Evolutionary conservation across 2,329 filamentous ascomycete genomes (phyloP).

Genomic region (Aspergillus felis): DNA sequence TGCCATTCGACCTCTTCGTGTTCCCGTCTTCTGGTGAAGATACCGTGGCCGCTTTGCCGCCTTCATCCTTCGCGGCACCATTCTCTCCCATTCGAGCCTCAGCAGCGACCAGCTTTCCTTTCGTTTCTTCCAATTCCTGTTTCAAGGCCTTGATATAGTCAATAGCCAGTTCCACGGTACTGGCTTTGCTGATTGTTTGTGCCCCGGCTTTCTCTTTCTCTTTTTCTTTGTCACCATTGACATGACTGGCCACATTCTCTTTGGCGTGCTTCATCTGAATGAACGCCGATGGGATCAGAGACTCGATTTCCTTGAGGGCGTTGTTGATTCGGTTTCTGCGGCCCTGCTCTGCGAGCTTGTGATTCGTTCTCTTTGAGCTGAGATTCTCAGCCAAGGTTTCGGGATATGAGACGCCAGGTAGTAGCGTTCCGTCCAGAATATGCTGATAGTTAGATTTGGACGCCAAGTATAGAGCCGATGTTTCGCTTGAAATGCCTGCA

Average conservation of each 20-base stretch:
- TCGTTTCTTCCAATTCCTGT: slow-evolving; percentile 64
- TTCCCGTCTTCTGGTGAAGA: slow-evolving; percentile 1
- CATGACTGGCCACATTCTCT: slow-evolving; percentile 37
- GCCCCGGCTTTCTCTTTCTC: slow-evolving; percentile 47
- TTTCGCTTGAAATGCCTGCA: slow-evolving; percentile 51
- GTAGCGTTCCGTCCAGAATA: slow-evolving; percentile 85
- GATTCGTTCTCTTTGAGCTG: slow-evolving; percentile 92
- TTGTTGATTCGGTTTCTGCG: slow-evolving; percentile 92
- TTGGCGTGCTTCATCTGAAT: slow-evolving; percentile 42
- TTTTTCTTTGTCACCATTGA: slow-evolving; percentile 35
- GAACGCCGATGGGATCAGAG: slow-evolving; percentile 64
- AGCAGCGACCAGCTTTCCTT: slow-evolving; percentile 59
- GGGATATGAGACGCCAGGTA: slow-evolving; percentile 87
- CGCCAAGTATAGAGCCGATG: slow-evolving; percentile 71
- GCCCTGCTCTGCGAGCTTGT: slow-evolving; percentile 97
- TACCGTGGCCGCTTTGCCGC: background rate
- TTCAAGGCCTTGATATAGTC: slow-evolving; percentile 88
- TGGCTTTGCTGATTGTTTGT: slow-evolving; percentile 82
- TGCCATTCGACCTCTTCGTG: background rate
- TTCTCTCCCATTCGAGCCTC: slow-evolving; percentile 54
- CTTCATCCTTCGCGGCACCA: background rate
- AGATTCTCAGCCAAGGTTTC: slow-evolving; percentile 88
- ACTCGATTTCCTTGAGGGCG: slow-evolving; percentile 85
- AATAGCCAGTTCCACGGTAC: slow-evolving; percentile 95
- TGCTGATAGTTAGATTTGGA: slow-evolving; percentile 98